These are phyloP conservation scores for Wickerhamomyces mucosus DNA, from an alignment of 805 yeast genomes.

Conservation along the genomic window DNA sequence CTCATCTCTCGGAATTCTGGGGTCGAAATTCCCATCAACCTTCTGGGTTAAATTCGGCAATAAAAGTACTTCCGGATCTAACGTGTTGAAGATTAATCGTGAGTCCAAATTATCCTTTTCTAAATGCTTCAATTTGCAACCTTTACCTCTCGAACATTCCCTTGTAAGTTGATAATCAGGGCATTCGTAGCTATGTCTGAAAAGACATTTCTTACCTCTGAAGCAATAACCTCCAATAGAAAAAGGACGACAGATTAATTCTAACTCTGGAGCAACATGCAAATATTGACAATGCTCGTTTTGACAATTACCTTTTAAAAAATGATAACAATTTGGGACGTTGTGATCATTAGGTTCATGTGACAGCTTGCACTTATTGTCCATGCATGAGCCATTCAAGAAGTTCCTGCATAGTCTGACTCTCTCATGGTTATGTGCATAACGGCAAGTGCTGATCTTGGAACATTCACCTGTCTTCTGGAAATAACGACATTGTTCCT, in stretches of 20 bases:
- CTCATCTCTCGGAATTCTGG: slow-evolving; percentile 16
- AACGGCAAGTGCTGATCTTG: slow-evolving; percentile 42
- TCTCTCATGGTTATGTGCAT: slow-evolving; percentile 39
- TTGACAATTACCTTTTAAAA: slow-evolving; percentile 35
- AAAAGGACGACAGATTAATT: slow-evolving; percentile 55
- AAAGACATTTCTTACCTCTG: slow-evolving; percentile 47
- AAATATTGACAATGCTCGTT: slow-evolving; percentile 41
- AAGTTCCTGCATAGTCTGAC: slow-evolving; percentile 46
- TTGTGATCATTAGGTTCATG: slow-evolving; percentile 54
- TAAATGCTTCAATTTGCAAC: slow-evolving; percentile 47
- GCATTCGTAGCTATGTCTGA: slow-evolving; percentile 51
- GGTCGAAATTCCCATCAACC: slow-evolving; percentile 12
- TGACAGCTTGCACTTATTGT: slow-evolving; percentile 27
- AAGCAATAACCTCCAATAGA: slow-evolving; percentile 62
- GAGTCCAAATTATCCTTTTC: slow-evolving; percentile 18
- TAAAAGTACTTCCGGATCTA: slow-evolving; percentile 12
- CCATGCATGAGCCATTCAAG: slow-evolving; percentile 37
- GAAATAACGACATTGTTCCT: slow-evolving; percentile 20
- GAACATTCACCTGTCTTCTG: slow-evolving; percentile 31
- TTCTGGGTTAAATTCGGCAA: slow-evolving; percentile 15
- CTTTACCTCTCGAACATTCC: slow-evolving; percentile 40
- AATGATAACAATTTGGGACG: slow-evolving; percentile 49
- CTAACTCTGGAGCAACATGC: slow-evolving; percentile 34
- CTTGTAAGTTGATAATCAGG: slow-evolving; percentile 65
- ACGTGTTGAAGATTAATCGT: slow-evolving; percentile 13